Percentiles rank a stretch among this genome's conserved stretches.
phyloP scores from a whole-genome alignment of 1,284 basidiomycete genomes.

The Moesziomyces sp. region DNA sequence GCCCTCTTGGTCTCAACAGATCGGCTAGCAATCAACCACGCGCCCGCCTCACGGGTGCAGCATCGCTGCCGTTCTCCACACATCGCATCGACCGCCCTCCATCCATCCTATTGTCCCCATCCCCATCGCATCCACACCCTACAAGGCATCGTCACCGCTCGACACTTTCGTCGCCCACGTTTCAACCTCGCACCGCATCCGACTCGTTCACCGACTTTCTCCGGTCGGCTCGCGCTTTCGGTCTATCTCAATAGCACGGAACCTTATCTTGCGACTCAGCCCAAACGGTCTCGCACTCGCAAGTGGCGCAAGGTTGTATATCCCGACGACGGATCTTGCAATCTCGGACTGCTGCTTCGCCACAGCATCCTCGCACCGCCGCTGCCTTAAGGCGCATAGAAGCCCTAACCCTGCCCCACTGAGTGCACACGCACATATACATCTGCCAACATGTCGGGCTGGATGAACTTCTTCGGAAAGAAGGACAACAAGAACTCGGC shows the following conservation, averaged over 20 bases:
- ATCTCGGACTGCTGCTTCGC: too few relatives aligned
- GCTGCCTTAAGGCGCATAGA: background rate
- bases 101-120: too few relatives aligned
- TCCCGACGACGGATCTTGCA: too few relatives aligned
- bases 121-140: too few relatives aligned
- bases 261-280: background rate
- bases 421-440: background rate
- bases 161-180: background rate
- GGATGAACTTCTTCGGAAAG: conserved; percentile 65
- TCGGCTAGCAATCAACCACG: background rate
- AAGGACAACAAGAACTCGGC: conserved; percentile 66
- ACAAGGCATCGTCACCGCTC: background rate
- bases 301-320: too few relatives aligned
- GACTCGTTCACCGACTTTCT: background rate
- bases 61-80: background rate
- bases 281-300: too few relatives aligned
- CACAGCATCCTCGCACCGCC: too few relatives aligned
- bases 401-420: background rate
- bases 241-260: background rate
- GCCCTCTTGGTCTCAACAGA: background rate
- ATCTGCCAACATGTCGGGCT: conserved; percentile 62
- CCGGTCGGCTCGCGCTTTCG: too few relatives aligned
- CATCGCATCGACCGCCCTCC: too few relatives aligned
- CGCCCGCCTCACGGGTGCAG: too few relatives aligned
- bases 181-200: background rate